A percentile compares a stretch with the other conserved stretches of the same genome.
Evolutionary conservation across 495 filamentous ascomycete genomes (phyloP).

Genomic region (Podospora fimiseda): DNA sequence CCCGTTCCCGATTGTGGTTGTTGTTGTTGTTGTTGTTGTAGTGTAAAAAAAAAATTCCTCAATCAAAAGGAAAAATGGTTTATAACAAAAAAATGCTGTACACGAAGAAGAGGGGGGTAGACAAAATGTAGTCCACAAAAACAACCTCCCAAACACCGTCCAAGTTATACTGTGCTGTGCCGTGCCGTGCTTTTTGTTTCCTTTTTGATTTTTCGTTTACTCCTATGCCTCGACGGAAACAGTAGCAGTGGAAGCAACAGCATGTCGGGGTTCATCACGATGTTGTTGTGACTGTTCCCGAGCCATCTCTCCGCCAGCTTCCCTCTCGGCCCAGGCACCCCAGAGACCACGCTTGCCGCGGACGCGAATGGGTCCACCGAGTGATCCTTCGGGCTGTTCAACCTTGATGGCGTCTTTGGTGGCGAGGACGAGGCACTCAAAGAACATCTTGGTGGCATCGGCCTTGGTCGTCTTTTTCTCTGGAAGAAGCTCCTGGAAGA

Average conservation of each 20-base stretch:
- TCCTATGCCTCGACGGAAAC: constrained; percentile 24
- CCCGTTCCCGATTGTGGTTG: too few species aligned
- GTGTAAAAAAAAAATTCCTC: too few species aligned
- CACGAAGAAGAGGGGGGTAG: too few species aligned
- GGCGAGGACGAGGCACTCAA: constrained; percentile 88
- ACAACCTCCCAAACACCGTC: too few species aligned
- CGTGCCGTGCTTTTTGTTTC: too few species aligned
- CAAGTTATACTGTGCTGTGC: too few species aligned
- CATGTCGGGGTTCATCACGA: constrained; percentile 21
- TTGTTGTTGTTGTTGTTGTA: too few species aligned
- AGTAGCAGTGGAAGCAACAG: constrained; percentile 25
- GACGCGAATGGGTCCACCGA: constrained; percentile 73
- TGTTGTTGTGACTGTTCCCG: constrained; percentile 32
- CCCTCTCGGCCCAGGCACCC: constrained; percentile 91
- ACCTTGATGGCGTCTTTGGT: constrained; percentile 98
- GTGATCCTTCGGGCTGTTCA: constrained; percentile 69
- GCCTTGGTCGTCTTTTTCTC: constrained; percentile 68
- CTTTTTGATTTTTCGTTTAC: too few species aligned
- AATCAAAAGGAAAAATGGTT: too few species aligned
- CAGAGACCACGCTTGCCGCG: constrained; percentile 85
- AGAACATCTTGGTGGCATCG: constrained; percentile 99
- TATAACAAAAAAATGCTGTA: too few species aligned
- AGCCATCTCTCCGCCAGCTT: constrained; percentile 55
- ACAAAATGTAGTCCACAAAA: too few species aligned
- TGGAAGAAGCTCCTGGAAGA: constrained; percentile 89